Evolutionary conservation across 768 basidiomycete species (phyloP), one percentile per base, ranked within the genome.

Genomic region (Heimioporus sp.): DNA sequence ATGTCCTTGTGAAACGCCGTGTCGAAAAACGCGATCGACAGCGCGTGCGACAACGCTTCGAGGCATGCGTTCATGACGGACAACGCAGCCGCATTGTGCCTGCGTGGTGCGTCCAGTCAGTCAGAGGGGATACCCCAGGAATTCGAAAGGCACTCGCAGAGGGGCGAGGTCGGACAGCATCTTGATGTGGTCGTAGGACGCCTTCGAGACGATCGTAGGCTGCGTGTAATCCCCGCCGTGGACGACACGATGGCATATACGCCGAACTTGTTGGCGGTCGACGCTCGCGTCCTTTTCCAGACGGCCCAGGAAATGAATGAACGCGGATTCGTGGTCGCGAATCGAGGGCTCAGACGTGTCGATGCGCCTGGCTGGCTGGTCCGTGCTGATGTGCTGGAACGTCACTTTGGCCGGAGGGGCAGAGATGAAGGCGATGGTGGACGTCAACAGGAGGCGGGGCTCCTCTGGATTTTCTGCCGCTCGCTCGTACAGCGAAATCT

Each of bases 1-100:
- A 98, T 79, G 10, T 87, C 78, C 43, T 76, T 77, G 68, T 96
- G 90, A 70, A 92, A 92, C 5, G 89, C 78, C 0, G 92, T 90
- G 68, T 97, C 93, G 64, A 96, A 97, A 62, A 87, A 90, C 0
- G 92, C 88, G 45, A 95, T 78, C 0, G 88, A 89, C 30, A 75
- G 77, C 17, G 92, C 80, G 12, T 81, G 63, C 1, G 90, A 87
- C 16, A 96, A 75, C 1, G 73, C 72, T 5, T 77, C 64, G 16
- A 88, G 75, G 58, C 85, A 87, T 1, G 82, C 75, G 54, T 77
- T 66, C 57, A 86, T 84, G 34, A 85, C 80, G 0, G 81, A 68
- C 20, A 85, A 73, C 0, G 85, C 81, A 3, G 81, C 73, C 37
- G 79, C 81, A 60, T 86, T 86, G 59, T 87, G 86, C 21, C 82